Evolutionary conservation across 495 filamentous ascomycete genomes (phyloP).

Genomic region (Chaetomidium leptoderma): DNA sequence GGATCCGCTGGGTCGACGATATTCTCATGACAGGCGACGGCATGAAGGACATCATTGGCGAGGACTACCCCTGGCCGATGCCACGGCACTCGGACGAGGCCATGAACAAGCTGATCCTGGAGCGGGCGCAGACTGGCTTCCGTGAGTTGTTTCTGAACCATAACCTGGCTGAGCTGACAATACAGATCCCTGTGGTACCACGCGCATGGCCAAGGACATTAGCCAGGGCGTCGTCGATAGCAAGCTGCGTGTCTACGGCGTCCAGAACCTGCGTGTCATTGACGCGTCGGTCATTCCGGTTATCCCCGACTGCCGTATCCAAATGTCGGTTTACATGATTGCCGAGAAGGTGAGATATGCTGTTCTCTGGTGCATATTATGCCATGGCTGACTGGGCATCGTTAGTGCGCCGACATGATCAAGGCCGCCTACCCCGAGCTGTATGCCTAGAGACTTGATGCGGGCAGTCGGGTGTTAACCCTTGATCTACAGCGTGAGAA

Average conservation of each 20-base stretch:
- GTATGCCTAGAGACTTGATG: too few relatives aligned
- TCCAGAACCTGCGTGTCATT: constrained; percentile 49
- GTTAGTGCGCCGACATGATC: constrained; percentile 46
- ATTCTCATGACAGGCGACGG: constrained; percentile 53
- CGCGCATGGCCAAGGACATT: constrained; percentile 50
- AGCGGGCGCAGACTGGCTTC: constrained; percentile 56
- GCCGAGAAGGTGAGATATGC: constrained; percentile 44
- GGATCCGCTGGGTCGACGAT: constrained; percentile 52
- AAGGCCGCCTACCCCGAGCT: constrained; percentile 40
- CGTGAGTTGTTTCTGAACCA: constrained; percentile 27
- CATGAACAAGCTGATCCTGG: constrained; percentile 55
- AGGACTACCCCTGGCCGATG: constrained; percentile 59
- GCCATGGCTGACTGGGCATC: constrained; percentile 1
- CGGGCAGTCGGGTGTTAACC: too few relatives aligned
- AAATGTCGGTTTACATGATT: constrained; percentile 54
- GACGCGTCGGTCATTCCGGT: constrained; percentile 47
- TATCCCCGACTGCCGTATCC: constrained; percentile 45
- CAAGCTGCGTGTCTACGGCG: constrained; percentile 52
- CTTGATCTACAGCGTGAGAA: too few relatives aligned
- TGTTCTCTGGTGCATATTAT: neutral
- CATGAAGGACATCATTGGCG: constrained; percentile 52
- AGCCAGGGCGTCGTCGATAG: constrained; percentile 52
- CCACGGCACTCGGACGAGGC: constrained; percentile 51
- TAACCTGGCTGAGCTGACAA: neutral
- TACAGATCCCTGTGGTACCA: constrained; percentile 51